Conservation (phyloP, 2,329 filamentous ascomycete species). For the Colletotrichum sp. region DNA sequence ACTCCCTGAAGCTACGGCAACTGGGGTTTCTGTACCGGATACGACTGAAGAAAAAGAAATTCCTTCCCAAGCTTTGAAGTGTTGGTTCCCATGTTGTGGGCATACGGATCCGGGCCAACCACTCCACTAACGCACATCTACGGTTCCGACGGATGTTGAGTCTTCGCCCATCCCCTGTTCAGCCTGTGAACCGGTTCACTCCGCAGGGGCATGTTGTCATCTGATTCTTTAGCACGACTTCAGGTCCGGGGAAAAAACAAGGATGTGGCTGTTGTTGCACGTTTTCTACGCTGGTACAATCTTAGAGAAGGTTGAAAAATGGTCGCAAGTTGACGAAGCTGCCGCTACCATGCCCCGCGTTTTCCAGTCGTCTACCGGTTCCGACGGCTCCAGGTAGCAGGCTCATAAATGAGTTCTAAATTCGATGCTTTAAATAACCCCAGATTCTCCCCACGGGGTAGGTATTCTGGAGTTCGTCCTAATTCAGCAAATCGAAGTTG, state of each 20-base stretch:
- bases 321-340: not conserved
- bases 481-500: not conserved
- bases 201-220: not conserved
- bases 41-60: not conserved
- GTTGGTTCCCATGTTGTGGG: accelerated
- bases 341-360: not conserved
- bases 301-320: too few relatives aligned
- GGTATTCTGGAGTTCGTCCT: not conserved
- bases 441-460: not conserved
- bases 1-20: not conserved
- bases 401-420: not conserved
- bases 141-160: not conserved
- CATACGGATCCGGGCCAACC: not conserved
- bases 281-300: not conserved
- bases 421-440: not conserved
- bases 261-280: not conserved
- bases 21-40: not conserved
- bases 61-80: not conserved
- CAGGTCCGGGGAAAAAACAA: not conserved
- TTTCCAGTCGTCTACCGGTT: not conserved
- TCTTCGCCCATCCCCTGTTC: not conserved
- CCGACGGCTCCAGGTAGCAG: not conserved
- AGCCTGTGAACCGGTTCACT: not conserved
- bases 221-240: not conserved
- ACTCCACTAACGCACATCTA: not conserved